Conservation (phyloP, 2,329 filamentous ascomycete species). For the Alternaria dauci region DNA sequence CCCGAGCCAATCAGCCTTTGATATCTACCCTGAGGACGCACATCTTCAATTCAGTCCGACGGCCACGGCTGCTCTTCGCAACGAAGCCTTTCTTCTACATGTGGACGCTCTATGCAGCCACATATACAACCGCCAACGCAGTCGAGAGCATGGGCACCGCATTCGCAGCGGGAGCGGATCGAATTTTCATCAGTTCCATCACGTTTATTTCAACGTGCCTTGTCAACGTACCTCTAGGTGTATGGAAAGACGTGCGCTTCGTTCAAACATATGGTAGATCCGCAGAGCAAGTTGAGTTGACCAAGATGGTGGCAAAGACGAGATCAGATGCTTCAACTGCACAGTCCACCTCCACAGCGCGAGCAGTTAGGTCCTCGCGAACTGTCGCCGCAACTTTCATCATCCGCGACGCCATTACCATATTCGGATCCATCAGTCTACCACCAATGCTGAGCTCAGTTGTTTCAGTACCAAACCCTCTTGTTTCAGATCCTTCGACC, state of each 20-base stretch:
- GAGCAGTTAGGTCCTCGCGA: constrained; percentile 19
- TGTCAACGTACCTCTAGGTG: constrained; percentile 38
- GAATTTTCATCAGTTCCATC: constrained; percentile 22
- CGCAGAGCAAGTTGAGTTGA: not conserved
- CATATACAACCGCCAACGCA: constrained; percentile 38
- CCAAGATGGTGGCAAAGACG: not conserved
- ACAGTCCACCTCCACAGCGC: constrained; percentile 6
- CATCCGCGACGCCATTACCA: constrained; percentile 41
- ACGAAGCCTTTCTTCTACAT: constrained; percentile 40
- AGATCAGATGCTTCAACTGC: not conserved
- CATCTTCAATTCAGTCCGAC: constrained; percentile 31
- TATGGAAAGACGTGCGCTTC: constrained; percentile 43
- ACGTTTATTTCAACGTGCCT: constrained; percentile 37
- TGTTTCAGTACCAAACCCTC: constrained; percentile 23
- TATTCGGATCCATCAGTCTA: constrained; percentile 43
- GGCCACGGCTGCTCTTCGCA: constrained; percentile 35
- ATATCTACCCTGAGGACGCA: constrained; percentile 22
- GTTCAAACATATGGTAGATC: constrained; percentile 35
- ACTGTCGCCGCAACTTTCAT: constrained; percentile 37
- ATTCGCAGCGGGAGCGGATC: constrained; percentile 9
- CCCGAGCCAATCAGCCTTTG: not conserved
- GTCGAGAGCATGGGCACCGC: constrained; percentile 30
- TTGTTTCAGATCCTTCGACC: constrained; percentile 25
- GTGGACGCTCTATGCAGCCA: constrained; percentile 40
- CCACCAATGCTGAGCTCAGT: constrained; percentile 31